Evolutionary conservation across 495 filamentous ascomycete species (phyloP), one percentile per base, ranked within the genome.

Genomic region (Hypoxylon fuscum): DNA sequence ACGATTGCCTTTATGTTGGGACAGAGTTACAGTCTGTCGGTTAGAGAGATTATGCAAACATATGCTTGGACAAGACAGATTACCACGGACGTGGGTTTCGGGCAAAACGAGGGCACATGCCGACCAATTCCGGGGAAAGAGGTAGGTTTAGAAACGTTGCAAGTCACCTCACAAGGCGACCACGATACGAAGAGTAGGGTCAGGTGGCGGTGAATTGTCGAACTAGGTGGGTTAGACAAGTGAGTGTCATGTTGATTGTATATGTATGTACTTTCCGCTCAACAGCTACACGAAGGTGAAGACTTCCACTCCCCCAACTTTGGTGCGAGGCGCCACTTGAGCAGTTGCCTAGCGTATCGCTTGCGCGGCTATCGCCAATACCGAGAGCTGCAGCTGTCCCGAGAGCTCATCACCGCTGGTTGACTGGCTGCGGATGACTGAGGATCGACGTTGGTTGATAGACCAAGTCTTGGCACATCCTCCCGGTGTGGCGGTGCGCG

Each of bases 401-500:
- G n/a, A 7, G 12, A 37, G 45, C 9, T 53, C 29, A 14, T 15
- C 27, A n/a, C 22, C 21, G 27, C 14, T 40, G 45, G 37, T 14
- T 23, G 46, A 50, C 46, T 58, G 35, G 42, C 32, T 59, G 29
- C 37, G 57, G 57, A 44, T 51, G 45, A 31, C 59, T 52, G 31
- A 52, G 41, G 59, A 64, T 64, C 47, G 53, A 58, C 53, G 47
- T 35, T 40, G 23, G 53, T 29, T 29, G 31, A 40, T 20, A 27
- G 48, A 43, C 40, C 20, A 54, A 42, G 42, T 34, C 60, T 64
- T 64, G 55, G 62, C 62, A 46, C 27, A 23, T 51, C 49, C 49
- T 57, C 50, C 55, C 49, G 49, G 57, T 59, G 62, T 65, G 62
- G 62, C 62, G 62, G 62, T 57, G 62, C 61, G 55, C 31, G 49